Conservation (phyloP, 2,329 filamentous ascomycete species). For the Dactylella cylindrospora region DNA sequence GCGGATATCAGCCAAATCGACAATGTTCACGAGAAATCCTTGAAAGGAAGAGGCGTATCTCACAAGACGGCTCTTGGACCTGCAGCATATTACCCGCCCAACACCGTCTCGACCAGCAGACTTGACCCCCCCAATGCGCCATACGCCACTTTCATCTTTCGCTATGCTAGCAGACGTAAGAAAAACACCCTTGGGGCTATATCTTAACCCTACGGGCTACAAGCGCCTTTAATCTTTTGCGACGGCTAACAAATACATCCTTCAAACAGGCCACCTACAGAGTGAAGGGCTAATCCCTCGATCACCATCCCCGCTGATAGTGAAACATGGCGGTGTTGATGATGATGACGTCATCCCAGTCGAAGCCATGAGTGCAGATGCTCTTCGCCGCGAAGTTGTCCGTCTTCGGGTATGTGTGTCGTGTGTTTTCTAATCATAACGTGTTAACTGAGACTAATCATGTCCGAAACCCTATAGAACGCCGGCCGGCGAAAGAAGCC, state of each 20-base stretch:
- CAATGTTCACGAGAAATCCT: constrained; percentile 21
- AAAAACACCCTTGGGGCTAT: background rate
- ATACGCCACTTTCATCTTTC: constrained; percentile 27
- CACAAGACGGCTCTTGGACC: constrained; percentile 9
- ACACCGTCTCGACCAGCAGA: background rate
- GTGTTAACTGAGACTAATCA: too few species aligned
- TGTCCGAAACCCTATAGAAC: too few species aligned
- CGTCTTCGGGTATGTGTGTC: constrained; percentile 16
- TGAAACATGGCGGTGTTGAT: background rate
- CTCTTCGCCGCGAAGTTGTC: constrained; percentile 10
- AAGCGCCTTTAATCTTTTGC: too few species aligned
- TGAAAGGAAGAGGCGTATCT: constrained; percentile 26
- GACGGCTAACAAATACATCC: background rate
- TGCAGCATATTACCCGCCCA: background rate
- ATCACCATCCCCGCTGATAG: constrained; percentile 12
- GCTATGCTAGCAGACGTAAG: constrained; percentile 26
- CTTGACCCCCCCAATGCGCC: constrained; percentile 3
- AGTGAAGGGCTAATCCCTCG: constrained; percentile 25
- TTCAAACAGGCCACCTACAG: constrained; percentile 10
- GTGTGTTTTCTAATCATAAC: background rate
- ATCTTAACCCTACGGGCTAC: background rate
- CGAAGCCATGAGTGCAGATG: constrained; percentile 16
- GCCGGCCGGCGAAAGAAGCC: background rate
- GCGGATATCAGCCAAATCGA: background rate
- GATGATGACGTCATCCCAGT: background rate